These are phyloP conservation scores for Phytophthora macrochlamydospora DNA, from an alignment of 352 stramenopile genomes.

Conservation along the genomic window DNA sequence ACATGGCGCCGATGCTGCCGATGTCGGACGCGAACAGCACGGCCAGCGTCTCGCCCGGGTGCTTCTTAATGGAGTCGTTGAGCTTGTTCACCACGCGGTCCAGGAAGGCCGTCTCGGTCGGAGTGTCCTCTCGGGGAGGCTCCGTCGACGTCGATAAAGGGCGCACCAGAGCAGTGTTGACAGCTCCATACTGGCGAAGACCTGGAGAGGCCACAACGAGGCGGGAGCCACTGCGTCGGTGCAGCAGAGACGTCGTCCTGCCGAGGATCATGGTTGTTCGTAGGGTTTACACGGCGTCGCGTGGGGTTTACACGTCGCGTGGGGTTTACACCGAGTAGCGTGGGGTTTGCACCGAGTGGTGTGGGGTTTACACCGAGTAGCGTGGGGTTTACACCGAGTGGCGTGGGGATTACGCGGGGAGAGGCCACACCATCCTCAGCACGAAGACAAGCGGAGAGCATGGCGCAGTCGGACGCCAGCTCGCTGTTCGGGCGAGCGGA, in stretches of 20 bases:
- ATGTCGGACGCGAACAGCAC: slow-evolving; percentile 87
- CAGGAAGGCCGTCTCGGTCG: slow-evolving; percentile 33
- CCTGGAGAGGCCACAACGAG: background rate
- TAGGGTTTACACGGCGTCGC: too few relatives aligned
- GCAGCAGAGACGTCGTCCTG: background rate
- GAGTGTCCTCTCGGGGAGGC: background rate
- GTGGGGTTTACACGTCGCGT: too few relatives aligned
- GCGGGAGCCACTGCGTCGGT: background rate
- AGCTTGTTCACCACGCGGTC: slow-evolving; percentile 75
- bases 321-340: too few relatives aligned
- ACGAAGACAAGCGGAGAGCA: background rate
- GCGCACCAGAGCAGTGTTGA: background rate
- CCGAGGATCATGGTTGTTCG: too few relatives aligned
- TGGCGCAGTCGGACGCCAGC: slow-evolving; percentile 5
- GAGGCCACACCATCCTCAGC: background rate
- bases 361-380: too few relatives aligned
- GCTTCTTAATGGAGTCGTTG: slow-evolving; percentile 76
- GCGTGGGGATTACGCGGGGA: too few relatives aligned
- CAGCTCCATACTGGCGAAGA: background rate
- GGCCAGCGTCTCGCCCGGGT: slow-evolving; percentile 76
- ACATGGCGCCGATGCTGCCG: slow-evolving; percentile 78
- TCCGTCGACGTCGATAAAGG: background rate
- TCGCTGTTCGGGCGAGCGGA: slow-evolving; percentile 10
- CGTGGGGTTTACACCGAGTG: too few relatives aligned
- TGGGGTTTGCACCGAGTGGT: too few relatives aligned